Evolutionary conservation across 2,329 filamentous ascomycete genomes (phyloP), one percentile per base, ranked within the genome.

Genomic region (Sordariomycetes sp.): DNA sequence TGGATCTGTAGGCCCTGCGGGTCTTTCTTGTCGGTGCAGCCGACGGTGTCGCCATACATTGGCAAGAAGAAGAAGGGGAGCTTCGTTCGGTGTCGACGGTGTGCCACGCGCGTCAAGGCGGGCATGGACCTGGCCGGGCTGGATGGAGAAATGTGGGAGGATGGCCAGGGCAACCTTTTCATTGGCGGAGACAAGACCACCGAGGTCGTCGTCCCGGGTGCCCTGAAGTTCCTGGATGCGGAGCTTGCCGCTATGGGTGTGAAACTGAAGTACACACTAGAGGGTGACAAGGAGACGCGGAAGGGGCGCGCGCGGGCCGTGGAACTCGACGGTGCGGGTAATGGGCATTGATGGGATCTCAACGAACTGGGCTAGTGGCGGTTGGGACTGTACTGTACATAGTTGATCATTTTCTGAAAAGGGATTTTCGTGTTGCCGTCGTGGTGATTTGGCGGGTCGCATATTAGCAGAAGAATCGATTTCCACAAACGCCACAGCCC

Each of bases 161-260:
- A 99, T 73, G 91, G 90, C 0, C 82, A 89, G 64, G 93, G 93
- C 1, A 80, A 83, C 64, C 85, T 88, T 64, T 97, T 88, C 81
- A 81, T 90, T 37, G 94, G 94, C 10, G 94, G 94, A 54, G 89
- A 93, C 62, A 84, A 97, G 69, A 94, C 94, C 3, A 94, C 92
- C 3, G 79, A 94, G 63, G 90, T 99, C 40, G 92, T 91, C 58
- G 89, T 99, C 18, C 94, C 94, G 0, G 93, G 92, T 62, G 94
- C 96, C 58, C 75, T 99, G 71, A 90, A 89, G 74, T 97, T 88
- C 76, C 74, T 99, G 64, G 94, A 99, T 73, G 92, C 96, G 22
- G 94, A 99, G 74, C 76, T 99, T 65, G 90, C 92, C 40, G 91
- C 91, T 59, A 99, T 99, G 94, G 94, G 94, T 57, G 87, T 99